A percentile compares a stretch with the other conserved stretches of the same genome.
Evolutionary conservation across 2,329 filamentous ascomycete species (phyloP).

Genomic region (Fusarium nodosum): DNA sequence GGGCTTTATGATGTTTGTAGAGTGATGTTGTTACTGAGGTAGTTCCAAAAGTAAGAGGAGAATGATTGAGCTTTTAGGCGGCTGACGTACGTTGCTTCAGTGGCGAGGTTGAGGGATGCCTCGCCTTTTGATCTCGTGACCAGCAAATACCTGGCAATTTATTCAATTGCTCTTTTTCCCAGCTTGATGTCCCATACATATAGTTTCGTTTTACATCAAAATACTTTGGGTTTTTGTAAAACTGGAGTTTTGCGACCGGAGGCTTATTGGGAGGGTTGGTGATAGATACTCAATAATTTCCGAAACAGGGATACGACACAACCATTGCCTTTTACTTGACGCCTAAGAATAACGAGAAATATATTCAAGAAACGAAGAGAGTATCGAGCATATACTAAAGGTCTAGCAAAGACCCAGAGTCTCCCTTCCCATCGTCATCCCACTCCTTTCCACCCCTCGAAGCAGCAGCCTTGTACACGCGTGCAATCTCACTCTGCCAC

Average conservation of each 20-base stretch:
- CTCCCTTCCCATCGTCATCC: background rate
- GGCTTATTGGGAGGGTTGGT: background rate
- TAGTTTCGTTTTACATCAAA: background rate
- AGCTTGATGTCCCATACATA: accelerated
- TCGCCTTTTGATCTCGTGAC: background rate
- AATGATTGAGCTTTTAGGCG: background rate
- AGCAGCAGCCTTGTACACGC: slow-evolving; percentile 69
- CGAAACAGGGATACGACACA: background rate
- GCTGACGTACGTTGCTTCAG: background rate
- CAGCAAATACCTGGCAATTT: background rate
- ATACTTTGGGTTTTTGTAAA: accelerated
- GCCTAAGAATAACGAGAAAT: background rate
- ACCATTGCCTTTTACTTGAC: background rate
- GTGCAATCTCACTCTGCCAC: slow-evolving; percentile 72
- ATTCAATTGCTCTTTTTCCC: accelerated
- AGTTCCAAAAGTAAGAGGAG: too few species aligned
- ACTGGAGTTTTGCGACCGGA: background rate
- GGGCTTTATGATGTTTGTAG: accelerated
- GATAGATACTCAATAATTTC: background rate
- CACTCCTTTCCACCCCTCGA: slow-evolving; percentile 37
- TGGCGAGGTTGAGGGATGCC: background rate
- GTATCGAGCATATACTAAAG: background rate
- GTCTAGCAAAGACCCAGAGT: slow-evolving; percentile 13
- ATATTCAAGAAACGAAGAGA: accelerated
- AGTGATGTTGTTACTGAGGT: too few species aligned